phyloP scores from a whole-genome alignment of 2,329 filamentous ascomycete species.

The Colletotrichum destructivum region DNA sequence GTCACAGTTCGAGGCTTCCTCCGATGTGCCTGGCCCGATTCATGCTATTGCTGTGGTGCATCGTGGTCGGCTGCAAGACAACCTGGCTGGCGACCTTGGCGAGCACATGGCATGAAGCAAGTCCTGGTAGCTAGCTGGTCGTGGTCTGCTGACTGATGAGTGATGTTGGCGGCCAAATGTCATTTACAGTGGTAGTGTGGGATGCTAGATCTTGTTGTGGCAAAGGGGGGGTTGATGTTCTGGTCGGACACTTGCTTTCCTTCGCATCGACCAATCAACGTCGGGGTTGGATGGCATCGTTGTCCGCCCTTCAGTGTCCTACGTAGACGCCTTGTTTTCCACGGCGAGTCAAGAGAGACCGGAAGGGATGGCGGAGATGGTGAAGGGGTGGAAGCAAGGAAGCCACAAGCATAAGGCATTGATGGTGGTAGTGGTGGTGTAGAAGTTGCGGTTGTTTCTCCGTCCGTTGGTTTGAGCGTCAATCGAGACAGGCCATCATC shows the following conservation, averaged over 20 bases:
- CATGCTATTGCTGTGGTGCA: background rate
- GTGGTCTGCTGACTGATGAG: background rate
- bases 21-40: background rate
- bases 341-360: background rate
- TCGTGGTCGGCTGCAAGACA: constrained; percentile 5
- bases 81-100: background rate
- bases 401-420: too few species aligned
- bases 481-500: background rate
- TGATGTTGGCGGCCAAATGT: background rate
- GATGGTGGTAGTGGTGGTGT: background rate
- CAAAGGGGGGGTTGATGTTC: too few species aligned
- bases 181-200: too few species aligned
- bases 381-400: background rate
- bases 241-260: too few species aligned
- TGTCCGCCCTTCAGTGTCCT: too few species aligned
- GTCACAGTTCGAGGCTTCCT: background rate
- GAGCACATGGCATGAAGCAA: constrained; percentile 8
- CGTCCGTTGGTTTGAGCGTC: background rate
- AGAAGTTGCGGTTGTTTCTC: background rate
- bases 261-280: too few species aligned
- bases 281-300: too few species aligned
- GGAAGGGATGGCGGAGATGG: background rate
- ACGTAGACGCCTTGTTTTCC: too few species aligned
- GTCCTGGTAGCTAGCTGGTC: background rate
- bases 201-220: too few species aligned